A percentile compares a stretch with the other conserved stretches of the same genome.
These are phyloP conservation scores for Yarrowia alimentaria DNA, from an alignment of 805 yeast genomes.

Conservation along the genomic window DNA sequence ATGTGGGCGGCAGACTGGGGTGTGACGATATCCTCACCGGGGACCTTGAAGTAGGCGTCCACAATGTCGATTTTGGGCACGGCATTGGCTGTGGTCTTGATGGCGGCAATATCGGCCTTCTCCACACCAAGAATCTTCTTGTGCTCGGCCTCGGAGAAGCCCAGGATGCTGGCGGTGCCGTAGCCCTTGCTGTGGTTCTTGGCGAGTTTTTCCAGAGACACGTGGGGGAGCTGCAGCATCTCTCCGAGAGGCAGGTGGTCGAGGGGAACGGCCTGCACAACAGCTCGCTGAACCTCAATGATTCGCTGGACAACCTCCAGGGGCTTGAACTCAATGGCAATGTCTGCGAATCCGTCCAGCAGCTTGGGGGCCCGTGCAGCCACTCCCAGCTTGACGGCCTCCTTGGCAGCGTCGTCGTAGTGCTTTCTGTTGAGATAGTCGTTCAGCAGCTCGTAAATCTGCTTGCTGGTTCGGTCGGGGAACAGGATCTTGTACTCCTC, in stretches of 20 bases:
- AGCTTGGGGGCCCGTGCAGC: slow-evolving; percentile 59
- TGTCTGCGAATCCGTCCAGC: slow-evolving; percentile 70
- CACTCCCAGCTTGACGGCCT: slow-evolving; percentile 48
- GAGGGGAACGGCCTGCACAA: slow-evolving; percentile 71
- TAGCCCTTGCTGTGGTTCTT: slow-evolving; percentile 22
- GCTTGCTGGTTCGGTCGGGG: slow-evolving; percentile 45
- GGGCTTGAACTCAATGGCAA: slow-evolving; percentile 76
- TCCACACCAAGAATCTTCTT: slow-evolving; percentile 15
- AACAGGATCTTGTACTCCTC: slow-evolving; percentile 56
- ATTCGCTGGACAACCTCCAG: slow-evolving; percentile 61
- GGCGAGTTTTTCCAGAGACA: slow-evolving; percentile 46
- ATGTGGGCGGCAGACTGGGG: slow-evolving; percentile 75
- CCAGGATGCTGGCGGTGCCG: slow-evolving; percentile 17
- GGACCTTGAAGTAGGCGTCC: slow-evolving; percentile 73
- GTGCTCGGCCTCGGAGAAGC: slow-evolving; percentile 14
- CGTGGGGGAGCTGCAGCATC: slow-evolving; percentile 78
- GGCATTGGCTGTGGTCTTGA: slow-evolving; percentile 37
- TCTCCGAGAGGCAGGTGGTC: slow-evolving; percentile 53
- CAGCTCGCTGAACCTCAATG: slow-evolving; percentile 63
- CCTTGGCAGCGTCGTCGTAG: slow-evolving; percentile 47
- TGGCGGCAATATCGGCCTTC: neutral
- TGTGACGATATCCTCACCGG: slow-evolving; percentile 75
- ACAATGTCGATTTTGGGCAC: slow-evolving; percentile 70
- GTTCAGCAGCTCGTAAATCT: slow-evolving; percentile 52
- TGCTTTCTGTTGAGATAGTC: slow-evolving; percentile 58